Percentiles rank a stretch among this genome's conserved stretches.
Conservation (phyloP, 225 moss, liverwort and hornwort genomes). For the Marchantia paleacea region DNA sequence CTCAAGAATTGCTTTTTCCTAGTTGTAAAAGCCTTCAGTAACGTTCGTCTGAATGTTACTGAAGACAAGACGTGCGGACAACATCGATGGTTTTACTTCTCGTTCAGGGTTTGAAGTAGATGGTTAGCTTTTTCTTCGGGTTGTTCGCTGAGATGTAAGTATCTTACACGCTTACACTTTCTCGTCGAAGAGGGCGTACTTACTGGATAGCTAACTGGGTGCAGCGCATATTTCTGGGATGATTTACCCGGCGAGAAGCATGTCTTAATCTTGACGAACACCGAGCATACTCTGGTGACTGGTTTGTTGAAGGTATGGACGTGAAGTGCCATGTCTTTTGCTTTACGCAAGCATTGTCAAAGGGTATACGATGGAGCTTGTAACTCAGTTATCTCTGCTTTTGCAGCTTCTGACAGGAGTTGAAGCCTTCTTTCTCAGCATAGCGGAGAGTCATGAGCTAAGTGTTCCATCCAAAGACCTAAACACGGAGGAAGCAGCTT, state of each 20-base stretch:
- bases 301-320: slow-evolving; percentile 67
- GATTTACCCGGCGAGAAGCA: slow-evolving; percentile 86
- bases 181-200: too few relatives aligned
- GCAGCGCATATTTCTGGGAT: slow-evolving; percentile 76
- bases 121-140: too few relatives aligned
- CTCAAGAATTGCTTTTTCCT: too few relatives aligned
- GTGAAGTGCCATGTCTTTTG: too few relatives aligned
- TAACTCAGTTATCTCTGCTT: background rate
- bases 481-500: background rate
- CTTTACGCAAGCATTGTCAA: background rate
- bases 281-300: slow-evolving; percentile 67
- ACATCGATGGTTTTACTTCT: too few relatives aligned
- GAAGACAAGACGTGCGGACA: too few relatives aligned
- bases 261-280: slow-evolving; percentile 66
- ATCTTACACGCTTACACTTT: too few relatives aligned
- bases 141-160: too few relatives aligned
- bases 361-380: background rate
- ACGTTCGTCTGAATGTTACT: too few relatives aligned
- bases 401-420: slow-evolving; percentile 76
- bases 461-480: background rate
- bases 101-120: too few relatives aligned
- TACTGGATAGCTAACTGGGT: background rate
- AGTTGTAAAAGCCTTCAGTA: too few relatives aligned
- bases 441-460: slow-evolving; percentile 48
- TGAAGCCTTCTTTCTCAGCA: slow-evolving; percentile 82